Percentiles rank a stretch among this genome's conserved stretches.
phyloP scores from a whole-genome alignment of 1,284 basidiomycete species.

The Hypsizygus ulmarius region DNA sequence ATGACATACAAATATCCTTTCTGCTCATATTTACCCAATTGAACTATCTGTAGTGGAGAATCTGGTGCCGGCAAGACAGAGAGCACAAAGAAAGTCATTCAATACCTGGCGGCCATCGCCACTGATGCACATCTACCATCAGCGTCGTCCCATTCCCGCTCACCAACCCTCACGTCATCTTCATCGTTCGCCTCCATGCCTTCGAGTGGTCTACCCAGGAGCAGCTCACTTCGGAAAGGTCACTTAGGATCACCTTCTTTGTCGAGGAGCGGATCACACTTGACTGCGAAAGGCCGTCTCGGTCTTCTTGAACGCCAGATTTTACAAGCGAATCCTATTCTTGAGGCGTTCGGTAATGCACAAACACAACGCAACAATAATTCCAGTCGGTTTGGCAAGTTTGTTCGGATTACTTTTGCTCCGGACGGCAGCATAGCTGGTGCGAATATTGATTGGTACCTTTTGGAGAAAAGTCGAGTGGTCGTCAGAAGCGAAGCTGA shows the following conservation, averaged over 20 bases:
- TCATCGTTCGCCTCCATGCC: conserved; percentile 50
- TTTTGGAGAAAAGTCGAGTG: conserved; percentile 96
- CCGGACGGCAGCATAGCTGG: conserved; percentile 95
- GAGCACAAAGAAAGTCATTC: conserved; percentile 99
- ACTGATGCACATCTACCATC: conserved; percentile 68
- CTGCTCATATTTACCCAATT: conserved; percentile 10
- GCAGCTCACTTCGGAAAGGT: conserved; percentile 46
- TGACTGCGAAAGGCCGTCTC: conserved; percentile 65
- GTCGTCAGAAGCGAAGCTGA: conserved; percentile 87
- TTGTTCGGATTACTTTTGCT: conserved; percentile 94
- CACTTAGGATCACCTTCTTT: conserved; percentile 41
- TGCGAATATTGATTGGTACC: conserved; percentile 99
- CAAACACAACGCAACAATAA: conserved; percentile 99
- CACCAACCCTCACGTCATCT: conserved; percentile 45
- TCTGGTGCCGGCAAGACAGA: conserved; percentile 99
- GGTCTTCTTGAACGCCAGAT: conserved; percentile 96
- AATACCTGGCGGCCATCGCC: conserved; percentile 97
- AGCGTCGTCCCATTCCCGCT: conserved; percentile 58
- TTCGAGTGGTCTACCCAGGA: conserved; percentile 57
- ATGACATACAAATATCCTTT: conserved; percentile 32
- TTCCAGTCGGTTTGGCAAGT: conserved; percentile 98
- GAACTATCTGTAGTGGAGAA: conserved; percentile 69
- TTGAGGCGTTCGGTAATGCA: conserved; percentile 98
- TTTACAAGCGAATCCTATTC: conserved; percentile 95
- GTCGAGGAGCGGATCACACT: conserved; percentile 42